Base-by-base conservation (phyloP, 495 filamentous ascomycete species). In the Rhypophila decipiens region DNA sequence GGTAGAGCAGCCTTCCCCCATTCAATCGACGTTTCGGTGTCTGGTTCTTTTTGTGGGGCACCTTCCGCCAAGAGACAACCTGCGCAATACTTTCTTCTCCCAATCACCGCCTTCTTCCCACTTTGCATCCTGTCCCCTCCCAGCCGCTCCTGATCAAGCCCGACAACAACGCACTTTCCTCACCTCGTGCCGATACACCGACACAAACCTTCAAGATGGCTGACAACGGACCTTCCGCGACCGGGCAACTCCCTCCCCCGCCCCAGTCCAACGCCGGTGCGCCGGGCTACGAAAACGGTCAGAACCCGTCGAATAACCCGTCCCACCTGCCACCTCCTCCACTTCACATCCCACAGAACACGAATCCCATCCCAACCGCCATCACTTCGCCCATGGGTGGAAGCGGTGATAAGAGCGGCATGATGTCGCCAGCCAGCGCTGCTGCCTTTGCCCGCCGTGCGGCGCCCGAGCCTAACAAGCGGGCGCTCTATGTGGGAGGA, bases 381-480 rank as follows among this genome's bases (percentile, higher is more conserved):
- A 89, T 96, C 57, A 88, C 85, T 45, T 93, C 88, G 39, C 87
- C 89, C 9, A 84, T 88, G 84, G 85, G 80, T 35, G 79, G 73
- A 23, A 55, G 74, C 47, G 74, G 70, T 38, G 77, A 80, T 46
- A 75, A 77, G 55, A 72, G 71, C 40, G 76, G 70, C 37, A 83
- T 94, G 66, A 84, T 91, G 74, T 95, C 90, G 34, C 87, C 88
- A 29, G 84, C 80, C 57, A 87, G 81, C 50, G 80, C 79, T 39
- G 87, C 83, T 37, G 84, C 87, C 40, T 91, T 85, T 56, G 84
- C 88, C 39, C 88, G 93, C 58, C 90, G 93, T 55, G 87, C 90
- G 24, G 93, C 93, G 15, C 93, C 93, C 42, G 93, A 99, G 71
- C 93, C 93, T 36, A 99, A 99, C 75, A 99, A 99, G 79, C 79